Evolutionary conservation across 345 rosid species (phyloP), one percentile per base, ranked within the genome.

Genomic region (Populus pruinosa): DNA sequence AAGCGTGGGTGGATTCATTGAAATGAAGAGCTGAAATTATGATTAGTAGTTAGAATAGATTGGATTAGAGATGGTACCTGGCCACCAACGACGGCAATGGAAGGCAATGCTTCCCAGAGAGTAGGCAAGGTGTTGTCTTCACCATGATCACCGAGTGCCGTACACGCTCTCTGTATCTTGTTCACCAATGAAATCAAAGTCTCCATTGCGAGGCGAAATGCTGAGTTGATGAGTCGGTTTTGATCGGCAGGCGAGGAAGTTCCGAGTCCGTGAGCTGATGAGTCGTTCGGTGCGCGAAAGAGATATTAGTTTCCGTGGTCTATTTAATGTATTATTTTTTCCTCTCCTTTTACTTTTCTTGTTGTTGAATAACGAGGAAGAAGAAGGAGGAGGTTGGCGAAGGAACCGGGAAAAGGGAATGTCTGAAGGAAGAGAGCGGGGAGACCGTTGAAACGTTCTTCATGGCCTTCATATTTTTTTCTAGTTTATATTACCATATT

Each of bases 31-130:
- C 47, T 43, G 47, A 12, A 43, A 43, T 43, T 43, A 13, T 10
- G 2, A 11, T 11, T 43, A 43, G 47, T 43, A 11, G 47, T 13
- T 11, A 43, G 47, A 43, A 43, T 43, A 43, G 14, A 43, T 43
- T 43, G 35, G n/a, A 56, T 3, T 10, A 55, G 36, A 25, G 53
- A 72, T 2, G 70, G 13, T 53, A 93, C 99, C 94, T 95, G 99
- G 83, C 97, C 98, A 43, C 98, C 98, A 38, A 93, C 97, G 87
- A 93, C 97, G 86, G 98, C 98, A 59, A 95, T 95, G 80, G 99
- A 80, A 10, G 98, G 99, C 77, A 95, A 88, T 44, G 99, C 84
- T 80, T 95, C 98, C 99, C 96, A 95, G 8, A 95, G 94, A 78
- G 99, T 95, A 18, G 98, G 99, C 78, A 95, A 83, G 10, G 99